phyloP scores from a whole-genome alignment of 2,329 filamentous ascomycete genomes.

The Calonectria leucothoes region DNA sequence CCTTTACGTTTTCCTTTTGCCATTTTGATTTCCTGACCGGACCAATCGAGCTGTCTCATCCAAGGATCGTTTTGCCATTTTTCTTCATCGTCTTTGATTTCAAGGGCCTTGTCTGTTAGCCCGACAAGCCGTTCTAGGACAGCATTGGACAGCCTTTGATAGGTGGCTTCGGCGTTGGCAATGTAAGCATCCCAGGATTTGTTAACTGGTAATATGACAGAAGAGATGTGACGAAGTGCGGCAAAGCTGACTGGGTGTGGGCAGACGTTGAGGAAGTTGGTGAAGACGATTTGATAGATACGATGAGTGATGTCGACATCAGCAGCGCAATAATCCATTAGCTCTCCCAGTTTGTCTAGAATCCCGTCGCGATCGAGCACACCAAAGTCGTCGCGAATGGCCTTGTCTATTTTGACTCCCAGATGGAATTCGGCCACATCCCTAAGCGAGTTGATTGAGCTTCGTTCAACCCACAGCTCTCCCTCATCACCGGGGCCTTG shows the following conservation, averaged over 20 bases:
- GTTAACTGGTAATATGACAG: slow-evolving; percentile 92
- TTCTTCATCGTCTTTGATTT: slow-evolving; percentile 75
- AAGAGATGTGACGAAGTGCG: slow-evolving; percentile 90
- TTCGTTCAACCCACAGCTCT: slow-evolving; percentile 94
- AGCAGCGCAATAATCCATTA: slow-evolving; percentile 93
- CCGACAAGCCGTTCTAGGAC: slow-evolving; percentile 80
- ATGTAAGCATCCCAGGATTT: slow-evolving; percentile 90
- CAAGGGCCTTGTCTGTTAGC: slow-evolving; percentile 81
- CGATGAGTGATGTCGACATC: slow-evolving; percentile 94
- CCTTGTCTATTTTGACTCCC: slow-evolving; percentile 90
- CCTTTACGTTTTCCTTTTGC: slow-evolving; percentile 90
- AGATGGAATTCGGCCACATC: slow-evolving; percentile 98
- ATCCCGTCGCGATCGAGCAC: slow-evolving; percentile 81
- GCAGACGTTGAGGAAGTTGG: slow-evolving; percentile 87
- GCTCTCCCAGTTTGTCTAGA: slow-evolving; percentile 77
- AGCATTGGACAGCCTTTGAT: slow-evolving; percentile 79
- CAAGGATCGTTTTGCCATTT: slow-evolving; percentile 86
- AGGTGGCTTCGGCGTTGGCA: slow-evolving; percentile 84
- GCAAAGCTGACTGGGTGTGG: slow-evolving; percentile 98
- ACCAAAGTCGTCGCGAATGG: slow-evolving; percentile 86
- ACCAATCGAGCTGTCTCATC: slow-evolving; percentile 95
- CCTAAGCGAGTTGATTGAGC: slow-evolving; percentile 92
- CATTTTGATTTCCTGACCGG: slow-evolving; percentile 91
- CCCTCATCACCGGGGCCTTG: slow-evolving; percentile 85
- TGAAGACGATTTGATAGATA: slow-evolving; percentile 94